Evolutionary conservation across 371 early-diverging fungal species (phyloP), one percentile per base, ranked within the genome.

Genomic region (Syncephalis plumigaleata): DNA sequence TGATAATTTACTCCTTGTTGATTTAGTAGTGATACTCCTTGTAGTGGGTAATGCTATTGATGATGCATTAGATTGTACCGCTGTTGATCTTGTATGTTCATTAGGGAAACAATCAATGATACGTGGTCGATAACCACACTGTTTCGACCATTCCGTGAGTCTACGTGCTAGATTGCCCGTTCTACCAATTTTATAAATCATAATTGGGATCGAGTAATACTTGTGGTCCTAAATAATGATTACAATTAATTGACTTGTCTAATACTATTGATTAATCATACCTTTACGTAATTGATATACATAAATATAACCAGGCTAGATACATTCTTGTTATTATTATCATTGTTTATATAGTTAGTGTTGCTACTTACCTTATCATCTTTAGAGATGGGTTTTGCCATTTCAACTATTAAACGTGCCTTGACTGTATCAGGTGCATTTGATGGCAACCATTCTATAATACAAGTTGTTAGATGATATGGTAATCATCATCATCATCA

Each of bases 171-270:
- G 36, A 37, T 52, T 52, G 2, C 43, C 36, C 20, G 52, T 18
- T 5, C 52, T 15, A 15, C 52, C 52, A 20, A 52, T 47, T 25
- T 52, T 52, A 26, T 52, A 52, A 5, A 52, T 26, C 40, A 40
- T 20, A 36, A 18, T 47, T 16, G 11, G 46, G 27, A 18, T 31
- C 47, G 9, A 39, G 20, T 15, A 46, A 26, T 15, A 31, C 16
- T 38, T 25, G 18, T 1, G 47, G 40, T 1, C 46, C 47, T 46
- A 18, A 31, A 23, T 18, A n/a, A 13, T 17, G 18, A 3, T 36
- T 0, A 11, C 20, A 9, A 23, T 9, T 25, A 18, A 20, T 17
- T 9, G 3, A n/a, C n/a, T 36, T 17, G 17, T 18, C 22, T n/a
- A 13, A 51, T 37, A 16, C 16, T 16, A 49, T 26, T 49, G 13